phyloP scores from a whole-genome alignment of 768 basidiomycete genomes.

The Leccinum longicurvipes region DNA sequence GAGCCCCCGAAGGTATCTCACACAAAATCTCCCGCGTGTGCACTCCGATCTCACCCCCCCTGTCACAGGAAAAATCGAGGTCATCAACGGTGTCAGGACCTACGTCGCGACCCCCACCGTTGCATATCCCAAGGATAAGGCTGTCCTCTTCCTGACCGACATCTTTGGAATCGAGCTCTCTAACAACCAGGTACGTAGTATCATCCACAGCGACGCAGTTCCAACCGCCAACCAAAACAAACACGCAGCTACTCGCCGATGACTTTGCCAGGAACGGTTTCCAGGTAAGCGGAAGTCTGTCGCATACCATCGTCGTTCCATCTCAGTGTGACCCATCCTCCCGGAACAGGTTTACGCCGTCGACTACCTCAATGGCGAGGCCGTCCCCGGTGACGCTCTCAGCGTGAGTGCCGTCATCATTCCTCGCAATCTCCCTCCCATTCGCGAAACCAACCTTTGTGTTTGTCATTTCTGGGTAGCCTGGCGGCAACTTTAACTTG shows the following conservation, averaged over 20 bases:
- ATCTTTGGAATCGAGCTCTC: conserved; percentile 43
- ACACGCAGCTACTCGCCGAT: conserved; percentile 34
- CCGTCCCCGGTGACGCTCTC: neutral
- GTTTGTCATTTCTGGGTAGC: conserved; percentile 6
- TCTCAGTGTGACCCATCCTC: neutral
- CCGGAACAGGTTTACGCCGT: neutral
- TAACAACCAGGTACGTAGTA: conserved; percentile 4
- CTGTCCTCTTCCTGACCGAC: conserved; percentile 52
- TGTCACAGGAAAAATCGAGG: conserved; percentile 23
- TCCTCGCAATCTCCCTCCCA: neutral
- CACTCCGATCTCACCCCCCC: neutral
- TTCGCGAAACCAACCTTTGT: neutral
- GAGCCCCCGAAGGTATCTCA: conserved; percentile 40
- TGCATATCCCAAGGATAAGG: conserved; percentile 54
- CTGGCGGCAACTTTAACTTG: conserved; percentile 35
- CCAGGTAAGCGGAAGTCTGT: neutral
- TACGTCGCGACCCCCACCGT: conserved; percentile 53
- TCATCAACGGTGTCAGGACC: conserved; percentile 44
- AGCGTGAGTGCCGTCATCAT: neutral
- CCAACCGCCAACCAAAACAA: neutral
- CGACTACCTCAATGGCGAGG: conserved; percentile 30
- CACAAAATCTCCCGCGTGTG: neutral
- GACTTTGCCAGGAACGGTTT: conserved; percentile 4
- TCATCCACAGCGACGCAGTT: neutral
- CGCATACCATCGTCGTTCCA: neutral